phyloP scores from a whole-genome alignment of 441 rosid species.

The Populus hybrid region DNA sequence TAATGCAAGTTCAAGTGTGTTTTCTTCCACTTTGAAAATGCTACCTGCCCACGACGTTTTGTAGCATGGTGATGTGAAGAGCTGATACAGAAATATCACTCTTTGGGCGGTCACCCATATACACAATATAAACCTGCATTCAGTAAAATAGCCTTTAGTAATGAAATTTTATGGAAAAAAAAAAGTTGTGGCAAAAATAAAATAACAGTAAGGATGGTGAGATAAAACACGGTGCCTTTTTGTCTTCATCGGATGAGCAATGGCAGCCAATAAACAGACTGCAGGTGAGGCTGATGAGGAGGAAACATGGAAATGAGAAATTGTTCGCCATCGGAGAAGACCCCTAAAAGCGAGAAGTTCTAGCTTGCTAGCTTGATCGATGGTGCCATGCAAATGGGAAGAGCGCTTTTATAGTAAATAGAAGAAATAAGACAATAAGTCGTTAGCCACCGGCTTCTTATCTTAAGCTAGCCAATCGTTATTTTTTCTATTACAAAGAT shows the following conservation, averaged over 20 bases:
- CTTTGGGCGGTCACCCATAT: conserved; percentile 40
- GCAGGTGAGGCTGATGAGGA: not conserved
- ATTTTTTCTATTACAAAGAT: too few relatives aligned
- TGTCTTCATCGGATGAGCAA: not conserved
- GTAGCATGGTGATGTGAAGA: conserved; percentile 33
- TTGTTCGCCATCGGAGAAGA: not conserved
- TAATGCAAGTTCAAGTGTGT: too few relatives aligned
- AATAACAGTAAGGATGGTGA: not conserved
- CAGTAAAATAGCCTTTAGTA: not conserved
- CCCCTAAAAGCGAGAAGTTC: not conserved
- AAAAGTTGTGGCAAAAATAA: not conserved
- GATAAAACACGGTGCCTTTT: not conserved
- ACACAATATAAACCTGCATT: conserved; percentile 36
- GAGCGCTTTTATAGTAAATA: too few relatives aligned
- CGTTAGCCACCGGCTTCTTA: too few relatives aligned
- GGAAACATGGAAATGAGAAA: not conserved
- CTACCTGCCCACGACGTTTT: conserved; percentile 42
- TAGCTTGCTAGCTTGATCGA: not conserved
- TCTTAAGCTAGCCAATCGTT: too few relatives aligned
- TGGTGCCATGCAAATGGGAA: not conserved
- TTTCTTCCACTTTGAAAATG: too few relatives aligned
- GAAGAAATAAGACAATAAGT: too few relatives aligned
- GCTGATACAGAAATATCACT: conserved; percentile 16
- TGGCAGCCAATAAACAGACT: not conserved
- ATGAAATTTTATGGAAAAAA: not conserved